These are phyloP conservation scores for Thoreauomyces humboldtii DNA, from an alignment of 192 early-diverging fungal genomes.

Conservation along the genomic window DNA sequence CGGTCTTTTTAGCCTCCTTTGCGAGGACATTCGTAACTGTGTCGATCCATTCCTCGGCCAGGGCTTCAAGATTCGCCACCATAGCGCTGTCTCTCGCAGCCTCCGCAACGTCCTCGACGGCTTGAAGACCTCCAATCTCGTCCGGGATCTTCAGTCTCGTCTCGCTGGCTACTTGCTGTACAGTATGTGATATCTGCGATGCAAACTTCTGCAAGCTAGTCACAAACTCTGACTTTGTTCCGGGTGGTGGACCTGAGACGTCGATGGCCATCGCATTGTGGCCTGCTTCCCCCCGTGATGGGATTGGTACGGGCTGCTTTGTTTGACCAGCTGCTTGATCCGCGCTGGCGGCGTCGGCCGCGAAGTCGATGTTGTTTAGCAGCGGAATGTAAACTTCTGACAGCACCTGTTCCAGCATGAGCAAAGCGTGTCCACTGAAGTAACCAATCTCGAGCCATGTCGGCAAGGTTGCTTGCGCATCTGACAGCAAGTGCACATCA, in stretches of 20 bases:
- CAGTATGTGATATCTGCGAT: constrained; percentile 51
- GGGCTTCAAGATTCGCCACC: constrained; percentile 37
- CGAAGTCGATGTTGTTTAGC: constrained; percentile 36
- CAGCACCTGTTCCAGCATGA: constrained; percentile 58
- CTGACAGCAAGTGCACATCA: constrained; percentile 20
- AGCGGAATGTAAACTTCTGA: constrained; percentile 58
- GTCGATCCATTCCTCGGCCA: constrained; percentile 62
- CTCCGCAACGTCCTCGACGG: constrained; percentile 29
- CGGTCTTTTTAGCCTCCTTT: constrained; percentile 50
- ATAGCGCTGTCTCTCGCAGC: constrained; percentile 34
- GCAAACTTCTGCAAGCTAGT: constrained; percentile 53
- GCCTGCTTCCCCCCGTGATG: background rate
- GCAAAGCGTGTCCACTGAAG: constrained; percentile 49
- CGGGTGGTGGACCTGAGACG: constrained; percentile 11
- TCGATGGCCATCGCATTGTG: background rate
- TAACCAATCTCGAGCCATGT: constrained; percentile 53
- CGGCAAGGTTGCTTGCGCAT: constrained; percentile 34
- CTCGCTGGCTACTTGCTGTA: constrained; percentile 57
- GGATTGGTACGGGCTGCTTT: background rate
- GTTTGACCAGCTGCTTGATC: constrained; percentile 1
- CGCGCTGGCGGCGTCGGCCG: constrained; percentile 2
- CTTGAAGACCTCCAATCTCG: constrained; percentile 39
- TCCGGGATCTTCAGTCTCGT: constrained; percentile 56
- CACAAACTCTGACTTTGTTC: constrained; percentile 44
- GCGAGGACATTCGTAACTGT: constrained; percentile 46